Base-by-base conservation (phyloP, 305 asterid species). In the Striga hermonthica region DNA sequence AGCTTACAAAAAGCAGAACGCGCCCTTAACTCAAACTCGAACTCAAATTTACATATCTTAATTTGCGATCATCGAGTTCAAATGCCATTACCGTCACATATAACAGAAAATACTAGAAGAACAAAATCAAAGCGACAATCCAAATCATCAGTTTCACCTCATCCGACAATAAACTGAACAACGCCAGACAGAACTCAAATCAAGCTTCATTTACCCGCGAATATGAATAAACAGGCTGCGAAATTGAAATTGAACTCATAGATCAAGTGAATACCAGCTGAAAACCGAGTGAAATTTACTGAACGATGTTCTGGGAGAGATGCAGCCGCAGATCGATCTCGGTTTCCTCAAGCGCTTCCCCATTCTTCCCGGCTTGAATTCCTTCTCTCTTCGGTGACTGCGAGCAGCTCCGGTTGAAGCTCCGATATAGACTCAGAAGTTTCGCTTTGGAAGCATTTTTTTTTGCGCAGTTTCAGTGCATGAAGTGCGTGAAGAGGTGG, bases 331-430 rank as follows among this genome's bases (percentile, higher is more conserved):
- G 64, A 86, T 80, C 5, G 93, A 64, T 73, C 86, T 84, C 37
- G 87, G 77, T 76, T 79, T 87, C 71, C 94, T 77, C 84, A 90
- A 61, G 77, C 94, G 88, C 80, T 87, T 92, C 84, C 89, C 97
- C 96, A 90, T 89, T 41, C 5, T 65, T 65, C 44, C 13, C 49
- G 12, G 65, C 74, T 64, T 60, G 5, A 31, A 15, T 9, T 67
- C 35, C 64, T 45, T 44, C 50, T 6, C 64, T 10, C 54, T 9
- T 22, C 31, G 2, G 31, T 22, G 31, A 22, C 31, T 22, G 31
- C 2, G 31, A 22, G 31, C 31, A 22, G 31, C 31, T 22, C 31
- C 31, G 31, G 31, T 22, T 22, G 31, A 22, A 2, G 69, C 54
- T 39, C 8, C 41, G n/a, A 22, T 15, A 40, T 13, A 57, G 53